phyloP scores from a whole-genome alignment of 202 grass and related monocot species.

The Musa balbisiana region DNA sequence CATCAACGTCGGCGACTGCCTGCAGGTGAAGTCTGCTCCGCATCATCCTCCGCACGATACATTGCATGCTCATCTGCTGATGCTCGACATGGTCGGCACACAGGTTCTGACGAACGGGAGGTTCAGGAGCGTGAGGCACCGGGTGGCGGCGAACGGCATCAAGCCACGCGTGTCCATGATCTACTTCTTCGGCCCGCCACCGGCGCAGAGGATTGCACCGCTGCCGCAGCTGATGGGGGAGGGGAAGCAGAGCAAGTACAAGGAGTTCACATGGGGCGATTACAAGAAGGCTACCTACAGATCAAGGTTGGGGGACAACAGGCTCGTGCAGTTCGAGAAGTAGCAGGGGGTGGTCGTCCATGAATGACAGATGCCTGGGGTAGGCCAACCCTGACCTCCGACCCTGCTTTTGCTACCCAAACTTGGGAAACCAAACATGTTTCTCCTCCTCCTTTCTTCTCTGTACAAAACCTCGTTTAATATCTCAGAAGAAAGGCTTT shows the following conservation, averaged over 20 bases:
- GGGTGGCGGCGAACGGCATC: slow-evolving; percentile 71
- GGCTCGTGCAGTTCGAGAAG: slow-evolving; percentile 67
- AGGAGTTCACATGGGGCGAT: slow-evolving; percentile 88
- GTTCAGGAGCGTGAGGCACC: slow-evolving; percentile 90
- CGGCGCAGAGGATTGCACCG: slow-evolving; percentile 64
- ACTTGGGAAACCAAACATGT: too few relatives aligned
- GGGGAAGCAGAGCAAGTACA: slow-evolving; percentile 80
- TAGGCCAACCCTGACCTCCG: too few relatives aligned
- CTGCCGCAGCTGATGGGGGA: slow-evolving; percentile 65
- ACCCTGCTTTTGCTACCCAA: too few relatives aligned
- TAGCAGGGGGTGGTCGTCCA: neutral
- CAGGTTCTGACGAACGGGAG: slow-evolving; percentile 90
- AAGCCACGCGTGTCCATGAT: slow-evolving; percentile 91
- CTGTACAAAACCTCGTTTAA: too few relatives aligned
- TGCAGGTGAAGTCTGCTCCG: slow-evolving; percentile 42
- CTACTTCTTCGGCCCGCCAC: slow-evolving; percentile 66
- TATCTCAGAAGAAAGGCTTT: too few relatives aligned
- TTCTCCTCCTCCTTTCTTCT: too few relatives aligned
- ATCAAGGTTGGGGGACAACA: slow-evolving; percentile 76
- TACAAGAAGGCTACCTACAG: slow-evolving; percentile 99
- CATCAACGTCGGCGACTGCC: slow-evolving; percentile 84
- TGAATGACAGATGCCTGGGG: too few relatives aligned
- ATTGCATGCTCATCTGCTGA: neutral
- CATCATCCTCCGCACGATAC: neutral
- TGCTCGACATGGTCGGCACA: neutral